A percentile compares a stretch with the other conserved stretches of the same genome.
These are phyloP conservation scores for Sugiyamaella castrensis DNA, from an alignment of 1,139 yeast genomes.

Conservation along the genomic window DNA sequence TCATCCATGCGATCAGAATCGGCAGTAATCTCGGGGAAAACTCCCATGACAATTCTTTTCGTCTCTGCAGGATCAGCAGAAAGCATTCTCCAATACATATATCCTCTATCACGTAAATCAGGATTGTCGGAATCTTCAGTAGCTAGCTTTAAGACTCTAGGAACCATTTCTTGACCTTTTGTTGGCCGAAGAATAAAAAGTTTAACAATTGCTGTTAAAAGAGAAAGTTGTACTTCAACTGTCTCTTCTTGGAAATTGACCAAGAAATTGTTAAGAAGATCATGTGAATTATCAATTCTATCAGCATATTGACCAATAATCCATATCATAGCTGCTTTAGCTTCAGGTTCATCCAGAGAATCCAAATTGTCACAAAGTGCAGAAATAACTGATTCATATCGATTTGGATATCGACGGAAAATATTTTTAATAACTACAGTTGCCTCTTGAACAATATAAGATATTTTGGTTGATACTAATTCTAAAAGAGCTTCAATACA, in stretches of 20 bases:
- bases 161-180: conserved; percentile 54
- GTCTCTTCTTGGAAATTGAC: conserved; percentile 57
- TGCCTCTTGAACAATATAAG: conserved; percentile 78
- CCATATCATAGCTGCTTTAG: conserved; percentile 81
- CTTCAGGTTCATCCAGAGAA: conserved; percentile 67
- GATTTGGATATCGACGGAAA: conserved; percentile 67
- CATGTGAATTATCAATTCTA: conserved; percentile 47
- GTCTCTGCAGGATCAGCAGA: conserved; percentile 47
- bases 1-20: conserved; percentile 74
- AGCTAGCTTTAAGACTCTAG: conserved; percentile 61
- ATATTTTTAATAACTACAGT: conserved; percentile 74
- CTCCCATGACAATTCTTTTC: conserved; percentile 56
- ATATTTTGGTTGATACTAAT: conserved; percentile 61
- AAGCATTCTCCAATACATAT: conserved; percentile 78
- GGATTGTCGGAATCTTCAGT: conserved; percentile 77
- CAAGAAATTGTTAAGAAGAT: conserved; percentile 48
- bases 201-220: conserved; percentile 73
- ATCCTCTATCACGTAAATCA: conserved; percentile 82
- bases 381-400: conserved; percentile 43
- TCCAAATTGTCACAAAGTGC: conserved; percentile 46
- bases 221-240: conserved; percentile 67
- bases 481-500: conserved; percentile 65
- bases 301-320: conserved; percentile 71
- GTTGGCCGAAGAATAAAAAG: conserved; percentile 58
- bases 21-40: conserved; percentile 60